phyloP scores from a whole-genome alignment of 1,284 basidiomycete species.

The Sporisorium scitamineum region DNA sequence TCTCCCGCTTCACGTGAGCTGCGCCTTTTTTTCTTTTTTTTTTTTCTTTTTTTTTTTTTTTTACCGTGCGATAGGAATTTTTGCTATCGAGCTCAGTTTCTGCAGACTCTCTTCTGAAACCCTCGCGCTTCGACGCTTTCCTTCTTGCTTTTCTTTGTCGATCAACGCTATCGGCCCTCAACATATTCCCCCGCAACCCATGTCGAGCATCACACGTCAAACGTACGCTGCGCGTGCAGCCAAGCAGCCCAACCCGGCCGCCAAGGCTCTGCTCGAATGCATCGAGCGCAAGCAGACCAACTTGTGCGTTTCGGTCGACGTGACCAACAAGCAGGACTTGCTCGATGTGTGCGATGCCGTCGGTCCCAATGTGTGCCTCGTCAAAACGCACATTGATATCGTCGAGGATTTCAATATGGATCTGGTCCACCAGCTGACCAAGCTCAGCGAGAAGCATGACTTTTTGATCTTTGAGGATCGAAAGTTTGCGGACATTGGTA shows the following conservation, averaged over 20 bases:
- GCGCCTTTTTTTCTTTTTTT: neutral
- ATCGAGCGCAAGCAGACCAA: conserved; percentile 92
- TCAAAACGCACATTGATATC: conserved; percentile 99
- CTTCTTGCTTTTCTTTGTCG: conserved; percentile 32
- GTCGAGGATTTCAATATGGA: conserved; percentile 88
- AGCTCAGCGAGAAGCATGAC: conserved; percentile 83
- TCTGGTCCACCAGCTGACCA: conserved; percentile 79
- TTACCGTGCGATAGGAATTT: conserved; percentile 33
- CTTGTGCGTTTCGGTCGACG: conserved; percentile 94
- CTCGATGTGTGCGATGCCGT: conserved; percentile 88
- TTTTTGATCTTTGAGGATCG: conserved; percentile 98
- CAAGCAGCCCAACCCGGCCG: conserved; percentile 59
- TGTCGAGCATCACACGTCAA: conserved; percentile 46
- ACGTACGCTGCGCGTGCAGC: conserved; percentile 59
- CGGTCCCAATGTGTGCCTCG: conserved; percentile 87
- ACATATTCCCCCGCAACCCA: conserved; percentile 9
- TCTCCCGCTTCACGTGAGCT: conserved; percentile 40
- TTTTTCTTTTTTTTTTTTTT: conserved; percentile 3
- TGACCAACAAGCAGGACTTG: conserved; percentile 83
- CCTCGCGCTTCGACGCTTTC: neutral
- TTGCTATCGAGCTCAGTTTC: neutral
- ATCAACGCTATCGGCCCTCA: conserved; percentile 27
- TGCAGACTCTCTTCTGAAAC: neutral
- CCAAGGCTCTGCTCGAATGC: conserved; percentile 76
- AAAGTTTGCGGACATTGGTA: conserved; percentile 99